These are phyloP conservation scores for Postia placenta DNA, from an alignment of 768 basidiomycete genomes.

Conservation along the genomic window DNA sequence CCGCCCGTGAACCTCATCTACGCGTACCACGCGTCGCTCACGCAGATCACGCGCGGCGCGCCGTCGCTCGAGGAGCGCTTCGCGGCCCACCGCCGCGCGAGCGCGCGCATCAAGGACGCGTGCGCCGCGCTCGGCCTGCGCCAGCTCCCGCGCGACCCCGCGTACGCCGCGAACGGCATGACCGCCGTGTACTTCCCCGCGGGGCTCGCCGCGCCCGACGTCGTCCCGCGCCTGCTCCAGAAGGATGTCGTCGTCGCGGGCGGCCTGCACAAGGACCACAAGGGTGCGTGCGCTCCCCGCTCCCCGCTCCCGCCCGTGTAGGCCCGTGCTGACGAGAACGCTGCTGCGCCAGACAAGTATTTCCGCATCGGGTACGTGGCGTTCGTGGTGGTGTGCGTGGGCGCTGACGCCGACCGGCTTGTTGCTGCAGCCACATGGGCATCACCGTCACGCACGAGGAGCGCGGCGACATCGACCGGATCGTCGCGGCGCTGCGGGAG, in stretches of 20 bases:
- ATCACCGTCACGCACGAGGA: constrained; percentile 64
- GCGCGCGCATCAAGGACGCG: constrained; percentile 60
- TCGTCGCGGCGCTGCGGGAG: constrained; percentile 61
- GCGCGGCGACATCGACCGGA: constrained; percentile 70
- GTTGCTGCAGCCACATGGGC: constrained; percentile 77
- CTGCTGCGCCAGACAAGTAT: constrained; percentile 61
- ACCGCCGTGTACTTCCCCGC: constrained; percentile 87
- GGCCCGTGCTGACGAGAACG: neutral
- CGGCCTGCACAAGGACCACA: constrained; percentile 79
- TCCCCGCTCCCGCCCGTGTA: too few relatives aligned
- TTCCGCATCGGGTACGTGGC: constrained; percentile 86
- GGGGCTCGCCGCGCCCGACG: constrained; percentile 68
- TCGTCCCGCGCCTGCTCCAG: constrained; percentile 68
- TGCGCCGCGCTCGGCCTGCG: constrained; percentile 64
- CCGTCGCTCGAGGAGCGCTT: constrained; percentile 78
- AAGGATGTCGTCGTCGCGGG: constrained; percentile 80
- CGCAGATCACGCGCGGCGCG: constrained; percentile 54
- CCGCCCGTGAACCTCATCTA: constrained; percentile 93
- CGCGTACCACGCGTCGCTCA: constrained; percentile 80
- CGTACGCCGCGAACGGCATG: constrained; percentile 89
- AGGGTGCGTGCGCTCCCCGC: constrained; percentile 41
- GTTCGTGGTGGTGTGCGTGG: too few relatives aligned
- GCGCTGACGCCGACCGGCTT: neutral
- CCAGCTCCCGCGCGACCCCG: constrained; percentile 57
- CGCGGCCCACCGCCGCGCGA: constrained; percentile 63